Conservation (phyloP, 2,329 filamentous ascomycete genomes). For the Diplodia intermedia region DNA sequence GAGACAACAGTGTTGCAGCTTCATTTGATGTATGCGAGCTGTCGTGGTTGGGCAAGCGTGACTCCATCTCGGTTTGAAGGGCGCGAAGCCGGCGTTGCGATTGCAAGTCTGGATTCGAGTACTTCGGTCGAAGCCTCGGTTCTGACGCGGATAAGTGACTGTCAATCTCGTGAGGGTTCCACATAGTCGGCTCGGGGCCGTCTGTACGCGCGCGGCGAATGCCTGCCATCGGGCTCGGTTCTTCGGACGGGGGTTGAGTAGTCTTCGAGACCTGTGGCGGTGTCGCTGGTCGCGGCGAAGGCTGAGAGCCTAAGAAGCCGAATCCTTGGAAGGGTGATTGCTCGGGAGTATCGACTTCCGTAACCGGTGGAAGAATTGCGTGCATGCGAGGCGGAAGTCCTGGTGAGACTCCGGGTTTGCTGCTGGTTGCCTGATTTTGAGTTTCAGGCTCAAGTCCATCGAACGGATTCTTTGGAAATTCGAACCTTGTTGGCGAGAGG, state of each 20-base stretch:
- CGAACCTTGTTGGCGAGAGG: constrained; percentile 51
- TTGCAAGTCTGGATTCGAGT: constrained; percentile 49
- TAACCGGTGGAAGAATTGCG: constrained; percentile 29
- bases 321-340: constrained; percentile 30
- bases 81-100: constrained; percentile 49
- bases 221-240: constrained; percentile 30
- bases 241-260: constrained; percentile 21
- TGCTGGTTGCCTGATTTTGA: neutral
- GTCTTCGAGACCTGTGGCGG: constrained; percentile 11
- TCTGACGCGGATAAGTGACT: constrained; percentile 38
- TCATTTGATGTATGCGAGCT: constrained; percentile 40
- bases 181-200: constrained; percentile 6
- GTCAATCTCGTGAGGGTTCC: constrained; percentile 35
- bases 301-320: constrained; percentile 25
- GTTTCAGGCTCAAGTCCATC: constrained; percentile 33
- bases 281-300: constrained; percentile 20
- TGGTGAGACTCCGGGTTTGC: constrained; percentile 11
- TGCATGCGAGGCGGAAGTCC: constrained; percentile 24
- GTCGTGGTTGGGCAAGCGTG: constrained; percentile 42
- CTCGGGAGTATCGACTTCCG: constrained; percentile 21
- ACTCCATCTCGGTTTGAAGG: constrained; percentile 50
- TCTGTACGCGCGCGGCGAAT: constrained; percentile 12
- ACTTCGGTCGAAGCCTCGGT: constrained; percentile 41
- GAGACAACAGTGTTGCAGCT: constrained; percentile 69
- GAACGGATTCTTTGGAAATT: constrained; percentile 47